Evolutionary conservation across 208 protist species (phyloP), one percentile per base, ranked within the genome.

Genomic region (Trypanosoma theileri): DNA sequence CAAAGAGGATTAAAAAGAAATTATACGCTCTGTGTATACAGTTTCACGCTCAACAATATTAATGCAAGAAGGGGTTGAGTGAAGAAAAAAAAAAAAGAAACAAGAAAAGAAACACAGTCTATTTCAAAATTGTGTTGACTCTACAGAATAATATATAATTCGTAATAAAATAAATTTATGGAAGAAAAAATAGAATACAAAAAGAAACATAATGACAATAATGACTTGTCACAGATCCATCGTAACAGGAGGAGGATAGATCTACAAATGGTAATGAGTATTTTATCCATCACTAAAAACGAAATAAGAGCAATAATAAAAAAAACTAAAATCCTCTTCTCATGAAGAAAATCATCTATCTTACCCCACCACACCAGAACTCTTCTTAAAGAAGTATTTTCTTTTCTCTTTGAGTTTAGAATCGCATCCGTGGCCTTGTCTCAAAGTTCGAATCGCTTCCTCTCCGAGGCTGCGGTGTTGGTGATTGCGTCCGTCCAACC

Each of bases 351-450:
- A n/a, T n/a, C n/a, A n/a, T n/a, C n/a, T n/a, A n/a, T n/a, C n/a
- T n/a, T n/a, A n/a, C n/a, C n/a, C 28, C 28, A 35, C 28, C 6
- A 1, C 28, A 35, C 28, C 28, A 35, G 6, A 1, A 35, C 28
- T 8, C 26, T 57, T 57, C 17, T 22, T 50, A 44, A 9, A 19
- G 13, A 12, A 24, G 19, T 24, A 0, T 13, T 51, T 55, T 35
- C 0, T 21, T 22, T 21, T 21, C 10, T 21, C 3, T 50, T 45
- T 7, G 44, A 28, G 14, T 31, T 41, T 69, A 69, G 51, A 69
- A 69, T 14, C 64, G 53, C 64, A 69, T 69, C 41, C 50, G 24
- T 16, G 61, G 61, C 14, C 16, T 52, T 41, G 51, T 22, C 31
- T 54, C 48, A 55, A 24, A 21, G 8, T 31, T n/a, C 11, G 35